phyloP scores from a whole-genome alignment of 305 asterid species.

The Solanum hybrid region DNA sequence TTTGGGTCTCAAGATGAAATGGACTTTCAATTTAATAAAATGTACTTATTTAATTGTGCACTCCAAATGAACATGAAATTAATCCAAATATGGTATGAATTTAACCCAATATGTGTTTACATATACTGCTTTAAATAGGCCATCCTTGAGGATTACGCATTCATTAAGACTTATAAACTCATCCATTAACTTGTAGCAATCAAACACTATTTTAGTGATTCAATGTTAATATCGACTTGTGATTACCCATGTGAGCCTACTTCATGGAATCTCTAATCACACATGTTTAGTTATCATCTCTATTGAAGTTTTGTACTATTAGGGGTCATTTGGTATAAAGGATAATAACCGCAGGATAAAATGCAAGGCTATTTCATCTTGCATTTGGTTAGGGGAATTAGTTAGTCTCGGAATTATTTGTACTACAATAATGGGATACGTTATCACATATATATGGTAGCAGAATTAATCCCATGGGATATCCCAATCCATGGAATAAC shows the following conservation, averaged over 20 bases:
- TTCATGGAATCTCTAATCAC: background rate
- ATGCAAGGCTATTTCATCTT: background rate
- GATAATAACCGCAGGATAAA: background rate
- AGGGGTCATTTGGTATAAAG: background rate
- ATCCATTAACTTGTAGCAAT: background rate
- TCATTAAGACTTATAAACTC: background rate
- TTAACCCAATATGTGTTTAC: background rate
- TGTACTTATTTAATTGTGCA: background rate
- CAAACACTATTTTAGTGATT: background rate
- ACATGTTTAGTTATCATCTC: background rate
- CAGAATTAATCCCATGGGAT: background rate
- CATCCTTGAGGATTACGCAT: background rate
- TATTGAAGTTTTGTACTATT: background rate
- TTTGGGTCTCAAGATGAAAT: background rate
- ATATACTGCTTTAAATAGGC: background rate
- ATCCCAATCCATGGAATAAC: background rate
- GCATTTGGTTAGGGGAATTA: background rate
- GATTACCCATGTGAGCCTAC: background rate
- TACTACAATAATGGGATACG: background rate
- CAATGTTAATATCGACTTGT: background rate
- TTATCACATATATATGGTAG: background rate
- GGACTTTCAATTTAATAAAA: background rate
- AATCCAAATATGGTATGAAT: background rate
- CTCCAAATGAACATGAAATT: background rate
- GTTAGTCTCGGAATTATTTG: background rate